These are phyloP conservation scores for Imleria badia DNA, from an alignment of 768 basidiomycete genomes.

Conservation along the genomic window DNA sequence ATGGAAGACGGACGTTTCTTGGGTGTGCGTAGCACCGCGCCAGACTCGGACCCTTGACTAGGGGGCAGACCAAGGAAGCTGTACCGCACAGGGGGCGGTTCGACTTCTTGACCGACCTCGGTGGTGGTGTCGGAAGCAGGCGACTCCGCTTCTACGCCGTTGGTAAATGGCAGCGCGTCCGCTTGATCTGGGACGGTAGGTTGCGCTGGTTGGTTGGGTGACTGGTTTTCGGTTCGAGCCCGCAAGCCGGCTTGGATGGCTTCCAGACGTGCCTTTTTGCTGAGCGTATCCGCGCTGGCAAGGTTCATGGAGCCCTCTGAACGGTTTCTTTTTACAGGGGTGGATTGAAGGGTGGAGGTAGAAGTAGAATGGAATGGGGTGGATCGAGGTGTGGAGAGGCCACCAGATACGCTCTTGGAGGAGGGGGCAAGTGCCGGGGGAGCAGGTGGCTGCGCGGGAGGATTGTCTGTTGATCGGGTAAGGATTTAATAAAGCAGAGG, in stretches of 20 bases:
- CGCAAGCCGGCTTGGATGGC: slow-evolving; percentile 15
- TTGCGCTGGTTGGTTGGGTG: not conserved
- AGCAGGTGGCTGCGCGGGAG: not conserved
- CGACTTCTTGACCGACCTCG: not conserved
- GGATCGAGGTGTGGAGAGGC: slow-evolving; percentile 1
- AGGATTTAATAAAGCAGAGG: not conserved
- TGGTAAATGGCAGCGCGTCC: slow-evolving; percentile 18
- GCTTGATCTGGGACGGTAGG: not conserved
- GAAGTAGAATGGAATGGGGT: not conserved
- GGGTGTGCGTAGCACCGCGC: slow-evolving; percentile 17
- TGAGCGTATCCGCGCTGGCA: not conserved
- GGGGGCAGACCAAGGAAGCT: slow-evolving; percentile 24
- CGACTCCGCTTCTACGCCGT: not conserved
- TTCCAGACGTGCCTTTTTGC: slow-evolving; percentile 1
- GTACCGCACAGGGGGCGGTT: not conserved
- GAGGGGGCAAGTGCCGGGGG: no score
- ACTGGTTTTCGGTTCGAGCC: not conserved
- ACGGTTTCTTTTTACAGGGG: slow-evolving; percentile 6
- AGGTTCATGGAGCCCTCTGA: not conserved
- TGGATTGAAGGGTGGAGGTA: not conserved
- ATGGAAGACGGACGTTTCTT: not conserved
- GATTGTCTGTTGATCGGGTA: not conserved
- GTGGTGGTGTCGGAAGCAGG: not conserved
- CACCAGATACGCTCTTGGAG: no score
- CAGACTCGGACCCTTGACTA: slow-evolving; percentile 17